Evolutionary conservation across 2,329 filamentous ascomycete genomes (phyloP).

Genomic region (Cladosporium sp.): DNA sequence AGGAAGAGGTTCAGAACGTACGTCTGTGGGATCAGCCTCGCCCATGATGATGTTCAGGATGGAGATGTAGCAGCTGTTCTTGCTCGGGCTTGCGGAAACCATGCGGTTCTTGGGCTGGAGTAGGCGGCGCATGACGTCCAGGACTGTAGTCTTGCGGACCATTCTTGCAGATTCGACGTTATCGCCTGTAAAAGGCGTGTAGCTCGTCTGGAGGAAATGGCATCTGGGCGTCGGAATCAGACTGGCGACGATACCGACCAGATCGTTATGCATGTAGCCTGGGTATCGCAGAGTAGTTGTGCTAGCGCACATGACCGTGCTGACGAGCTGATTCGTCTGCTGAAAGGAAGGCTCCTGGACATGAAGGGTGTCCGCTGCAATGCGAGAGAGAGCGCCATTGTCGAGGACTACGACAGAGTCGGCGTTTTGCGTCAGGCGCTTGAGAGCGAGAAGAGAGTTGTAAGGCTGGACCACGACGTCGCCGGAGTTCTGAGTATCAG

Average conservation of each 20-base stretch:
- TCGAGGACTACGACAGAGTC: slow-evolving; percentile 97
- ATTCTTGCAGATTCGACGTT: slow-evolving; percentile 96
- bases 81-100: slow-evolving; percentile 91
- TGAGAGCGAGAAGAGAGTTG: slow-evolving; percentile 90
- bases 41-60: slow-evolving; percentile 99
- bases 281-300: slow-evolving; percentile 95
- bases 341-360: slow-evolving; percentile 94
- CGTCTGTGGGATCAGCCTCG: slow-evolving; percentile 94
- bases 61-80: slow-evolving; percentile 98
- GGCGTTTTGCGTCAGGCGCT: slow-evolving; percentile 86
- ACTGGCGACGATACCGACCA: slow-evolving; percentile 92
- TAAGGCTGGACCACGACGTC: slow-evolving; percentile 98
- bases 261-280: slow-evolving; percentile 99
- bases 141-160: slow-evolving; percentile 92
- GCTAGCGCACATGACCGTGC: slow-evolving; percentile 97
- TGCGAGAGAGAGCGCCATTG: slow-evolving; percentile 87
- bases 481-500: slow-evolving; percentile 77
- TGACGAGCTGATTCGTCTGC: slow-evolving; percentile 92
- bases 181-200: slow-evolving; percentile 94
- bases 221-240: slow-evolving; percentile 93
- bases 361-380: slow-evolving; percentile 88
- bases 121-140: slow-evolving; percentile 93
- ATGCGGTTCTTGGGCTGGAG: slow-evolving; percentile 98
- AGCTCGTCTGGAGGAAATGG: slow-evolving; percentile 97
- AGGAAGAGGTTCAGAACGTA: slow-evolving; percentile 25